Evolutionary conservation across 331 rosid species (phyloP).

Genomic region (Cydonia oblonga): DNA sequence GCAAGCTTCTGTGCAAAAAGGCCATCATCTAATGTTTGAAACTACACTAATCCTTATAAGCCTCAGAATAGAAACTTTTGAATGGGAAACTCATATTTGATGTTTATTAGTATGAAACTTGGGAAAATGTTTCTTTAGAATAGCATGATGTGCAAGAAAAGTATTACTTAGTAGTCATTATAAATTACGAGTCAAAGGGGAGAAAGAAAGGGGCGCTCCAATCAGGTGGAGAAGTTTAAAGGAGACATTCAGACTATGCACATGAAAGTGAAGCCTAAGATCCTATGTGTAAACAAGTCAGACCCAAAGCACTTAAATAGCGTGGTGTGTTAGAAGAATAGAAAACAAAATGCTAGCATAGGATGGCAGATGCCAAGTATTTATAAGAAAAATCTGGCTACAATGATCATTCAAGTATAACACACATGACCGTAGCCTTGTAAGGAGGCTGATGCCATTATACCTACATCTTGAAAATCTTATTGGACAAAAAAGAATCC

Average conservation of each 20-base stretch:
- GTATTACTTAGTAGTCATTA: not conserved
- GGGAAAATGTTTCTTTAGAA: not conserved
- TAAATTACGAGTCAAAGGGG: not conserved
- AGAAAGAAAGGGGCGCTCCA: not conserved
- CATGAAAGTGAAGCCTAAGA: not conserved
- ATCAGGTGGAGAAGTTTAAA: not conserved
- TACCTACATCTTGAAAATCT: not conserved
- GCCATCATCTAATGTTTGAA: not conserved
- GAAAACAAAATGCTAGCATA: not conserved
- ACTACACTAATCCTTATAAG: not conserved
- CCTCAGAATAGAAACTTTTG: not conserved
- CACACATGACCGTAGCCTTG: too few species aligned
- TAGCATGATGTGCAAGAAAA: not conserved
- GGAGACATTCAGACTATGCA: not conserved
- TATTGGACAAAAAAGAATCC: not conserved
- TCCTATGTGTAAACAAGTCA: not conserved
- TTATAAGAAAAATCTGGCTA: not conserved
- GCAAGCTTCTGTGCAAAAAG: not conserved
- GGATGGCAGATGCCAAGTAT: not conserved
- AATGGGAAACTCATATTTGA: not conserved
- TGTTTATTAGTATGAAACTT: not conserved
- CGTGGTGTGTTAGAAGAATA: not conserved
- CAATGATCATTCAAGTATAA: not conserved
- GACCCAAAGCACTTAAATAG: not conserved
- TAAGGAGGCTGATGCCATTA: too few species aligned